Evolutionary conservation across 2,329 filamentous ascomycete species (phyloP), one percentile per base, ranked within the genome.

Genomic region (Dothideomycetes sp.): DNA sequence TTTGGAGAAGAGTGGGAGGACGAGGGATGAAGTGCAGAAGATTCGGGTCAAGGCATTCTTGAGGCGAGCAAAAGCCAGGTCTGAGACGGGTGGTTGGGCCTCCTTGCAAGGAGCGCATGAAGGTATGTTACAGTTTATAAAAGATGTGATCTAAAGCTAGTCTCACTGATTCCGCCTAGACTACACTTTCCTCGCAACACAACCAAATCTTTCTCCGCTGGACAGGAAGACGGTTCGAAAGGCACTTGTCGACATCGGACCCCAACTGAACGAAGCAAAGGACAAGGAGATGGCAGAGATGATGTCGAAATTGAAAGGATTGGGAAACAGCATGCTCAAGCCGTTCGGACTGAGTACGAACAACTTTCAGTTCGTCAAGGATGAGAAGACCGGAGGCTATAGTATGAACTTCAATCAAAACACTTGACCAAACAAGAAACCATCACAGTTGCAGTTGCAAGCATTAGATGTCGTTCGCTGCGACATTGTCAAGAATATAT

Each of bases 281-380:
- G 82, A 94, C 55, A 74, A 73, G 51, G 91, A 98, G 63, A 85
- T 91, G 74, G 80, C 75, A 3, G 89, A 98, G 64, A 95, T 96
- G 87, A 94, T 94, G 87, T 84, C 82, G 13, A 95, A 96, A 66
- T 64, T 98, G 53, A 95, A 94, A 58, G 79, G 84, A 63, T 67
- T 98, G 45, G 91, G 91, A 0, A 94, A 98, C 57, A 86, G 87
- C 1, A 77, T 98, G 12, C 60, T 98, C 36, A 94, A 84, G 58
- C 89, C 89, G 1, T 96, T 96, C 67, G 91, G 91, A 1, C 63
- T 98, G 51, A 93, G 83, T 45, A 96, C 91, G 9, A 81, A 94
- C 32, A 94, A 93, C 59, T 96, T 98, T 57, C 79, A 94, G 48
- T 93, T 96, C 71, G 78, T 82, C 19, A 85, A 95, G 62, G 89